These are phyloP conservation scores for Phalaenopsis hybrid DNA, from an alignment of 116 monocot species.

Conservation along the genomic window DNA sequence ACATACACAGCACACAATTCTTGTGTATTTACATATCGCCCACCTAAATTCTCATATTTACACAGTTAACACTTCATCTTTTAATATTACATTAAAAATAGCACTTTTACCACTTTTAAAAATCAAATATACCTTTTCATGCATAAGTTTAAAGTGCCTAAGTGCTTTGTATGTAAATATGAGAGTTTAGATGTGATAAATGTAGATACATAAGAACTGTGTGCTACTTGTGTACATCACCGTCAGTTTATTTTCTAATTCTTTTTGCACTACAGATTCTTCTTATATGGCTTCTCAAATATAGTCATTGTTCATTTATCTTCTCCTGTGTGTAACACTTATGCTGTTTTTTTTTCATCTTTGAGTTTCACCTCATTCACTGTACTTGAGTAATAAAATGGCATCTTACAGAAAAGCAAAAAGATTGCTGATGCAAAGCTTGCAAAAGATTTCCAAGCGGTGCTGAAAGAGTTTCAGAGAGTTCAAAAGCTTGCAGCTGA, in stretches of 20 bases:
- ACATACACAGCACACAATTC: too few species aligned
- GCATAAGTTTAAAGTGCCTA: too few species aligned
- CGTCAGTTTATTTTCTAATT: background rate
- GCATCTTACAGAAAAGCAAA: slow-evolving; percentile 27
- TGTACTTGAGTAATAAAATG: background rate
- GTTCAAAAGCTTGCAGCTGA: slow-evolving; percentile 40
- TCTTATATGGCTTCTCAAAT: background rate
- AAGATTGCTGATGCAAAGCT: slow-evolving; percentile 51
- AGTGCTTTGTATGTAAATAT: too few species aligned
- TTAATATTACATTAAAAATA: too few species aligned
- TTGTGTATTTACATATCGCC: too few species aligned
- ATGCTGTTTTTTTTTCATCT: background rate
- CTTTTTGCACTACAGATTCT: background rate
- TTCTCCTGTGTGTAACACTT: background rate
- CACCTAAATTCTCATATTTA: too few species aligned
- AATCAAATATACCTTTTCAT: too few species aligned
- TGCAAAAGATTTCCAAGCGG: slow-evolving; percentile 42
- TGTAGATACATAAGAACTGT: too few species aligned
- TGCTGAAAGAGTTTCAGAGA: slow-evolving; percentile 43
- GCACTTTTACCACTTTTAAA: too few species aligned
- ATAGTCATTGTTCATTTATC: background rate
- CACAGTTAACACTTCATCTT: too few species aligned
- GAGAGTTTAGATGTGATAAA: too few species aligned
- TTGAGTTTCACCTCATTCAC: background rate
- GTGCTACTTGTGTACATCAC: background rate